Evolutionary conservation across 2,329 filamentous ascomycete genomes (phyloP), one percentile per base, ranked within the genome.

Genomic region (Verticillium nonalfalfae): DNA sequence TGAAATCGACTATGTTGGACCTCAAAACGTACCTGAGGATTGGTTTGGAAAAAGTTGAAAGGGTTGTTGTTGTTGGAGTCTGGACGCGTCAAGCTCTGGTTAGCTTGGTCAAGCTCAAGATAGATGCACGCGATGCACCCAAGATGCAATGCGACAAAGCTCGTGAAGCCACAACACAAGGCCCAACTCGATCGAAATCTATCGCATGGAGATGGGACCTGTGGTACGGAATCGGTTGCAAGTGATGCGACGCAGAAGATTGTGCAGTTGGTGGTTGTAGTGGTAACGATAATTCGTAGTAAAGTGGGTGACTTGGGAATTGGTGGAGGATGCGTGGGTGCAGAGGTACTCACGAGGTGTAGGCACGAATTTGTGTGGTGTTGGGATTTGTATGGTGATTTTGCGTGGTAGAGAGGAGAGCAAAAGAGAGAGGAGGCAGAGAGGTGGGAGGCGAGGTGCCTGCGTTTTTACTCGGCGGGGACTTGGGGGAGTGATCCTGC

Each of bases 381-480:
- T 77, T 78, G 74, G 73, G 74, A 71, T 77, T 79, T 81, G 78
- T 81, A 79, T 80, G 78, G 75, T 77, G 71, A 74, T 74, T 78
- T 82, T 81, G 73, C 76, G 75, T 81, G 80, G 77, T 77, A 79
- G 77, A 76, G 38, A 11, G n/a, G 57, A 59, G 57, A 59, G 57
- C 57, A 54, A 34, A 59, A 45, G 80, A 82, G 79, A 80, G 77
- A 73, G 80, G 40, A 50, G 78, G 77, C 76, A 70, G 73, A 77
- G 75, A 75, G 77, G 76, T 76, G 76, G 77, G 39, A 54, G 58
- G 58, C 40, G 58, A 59, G 58, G 58, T 54, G 78, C 78, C 78
- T 54, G 79, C 81, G 81, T 85, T 86, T 86, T 86, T 85, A 85
- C 82, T 84, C 82, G 67, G 68, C 65, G 67, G 65, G 70, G 66